Evolutionary conservation across 345 rosid genomes (phyloP).

Genomic region (Eucalyptus camaldulensis): DNA sequence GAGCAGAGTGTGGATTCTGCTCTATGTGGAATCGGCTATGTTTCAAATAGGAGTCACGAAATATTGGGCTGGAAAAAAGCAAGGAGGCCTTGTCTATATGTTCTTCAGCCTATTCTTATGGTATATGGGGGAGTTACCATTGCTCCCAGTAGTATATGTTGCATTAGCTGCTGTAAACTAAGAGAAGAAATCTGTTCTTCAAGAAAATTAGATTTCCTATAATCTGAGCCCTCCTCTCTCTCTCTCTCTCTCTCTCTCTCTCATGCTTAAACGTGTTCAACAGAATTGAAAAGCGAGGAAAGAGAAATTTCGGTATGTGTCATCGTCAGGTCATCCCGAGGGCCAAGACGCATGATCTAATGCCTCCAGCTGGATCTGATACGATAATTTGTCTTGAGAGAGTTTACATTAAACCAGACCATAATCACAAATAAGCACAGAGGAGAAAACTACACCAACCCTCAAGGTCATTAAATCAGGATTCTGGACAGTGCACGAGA

Average conservation of each 20-base stretch:
- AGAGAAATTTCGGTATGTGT: neutral
- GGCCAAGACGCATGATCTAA: neutral
- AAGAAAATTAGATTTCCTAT: neutral
- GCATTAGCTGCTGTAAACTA: neutral
- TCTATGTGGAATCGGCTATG: neutral
- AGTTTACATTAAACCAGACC: neutral
- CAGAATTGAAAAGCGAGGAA: neutral
- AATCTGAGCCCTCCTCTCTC: neutral
- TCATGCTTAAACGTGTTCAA: neutral
- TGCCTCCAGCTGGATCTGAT: neutral
- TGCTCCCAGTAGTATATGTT: neutral
- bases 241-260: neutral
- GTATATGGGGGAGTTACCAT: neutral
- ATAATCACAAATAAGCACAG: neutral
- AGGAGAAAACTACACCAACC: neutral
- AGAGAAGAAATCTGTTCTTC: constrained; percentile 18
- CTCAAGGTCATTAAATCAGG: neutral
- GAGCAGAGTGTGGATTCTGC: neutral
- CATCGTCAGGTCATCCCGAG: neutral
- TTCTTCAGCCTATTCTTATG: neutral
- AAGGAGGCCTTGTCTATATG: neutral
- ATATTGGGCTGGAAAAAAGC: neutral
- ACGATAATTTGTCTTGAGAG: neutral
- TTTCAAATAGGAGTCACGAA: neutral
- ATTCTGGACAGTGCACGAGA: neutral